Percentiles rank a stretch among this genome's conserved stretches.
Conservation (phyloP, 805 yeast genomes). For the Suhomyces emberorum region DNA sequence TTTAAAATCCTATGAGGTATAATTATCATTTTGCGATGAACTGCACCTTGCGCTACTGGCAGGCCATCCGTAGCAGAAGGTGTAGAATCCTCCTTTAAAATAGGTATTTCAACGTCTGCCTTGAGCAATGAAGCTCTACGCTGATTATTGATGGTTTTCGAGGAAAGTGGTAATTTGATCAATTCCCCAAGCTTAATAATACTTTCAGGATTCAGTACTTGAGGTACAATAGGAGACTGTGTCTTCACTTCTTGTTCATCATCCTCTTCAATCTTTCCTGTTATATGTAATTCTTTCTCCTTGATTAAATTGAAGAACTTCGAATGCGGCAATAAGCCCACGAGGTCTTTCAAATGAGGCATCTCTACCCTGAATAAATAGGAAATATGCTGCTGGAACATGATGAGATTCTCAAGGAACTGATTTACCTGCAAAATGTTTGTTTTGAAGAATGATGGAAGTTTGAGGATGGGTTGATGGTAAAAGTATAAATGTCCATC, state of each 20-base stretch:
- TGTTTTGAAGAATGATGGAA: constrained; percentile 25
- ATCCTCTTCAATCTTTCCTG: constrained; percentile 13
- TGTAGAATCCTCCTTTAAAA: not conserved
- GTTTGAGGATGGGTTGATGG: constrained; percentile 26
- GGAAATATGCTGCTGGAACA: constrained; percentile 13
- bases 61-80: constrained; percentile 1
- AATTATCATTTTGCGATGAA: constrained; percentile 25
- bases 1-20: constrained; percentile 42
- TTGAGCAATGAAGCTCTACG: constrained; percentile 10
- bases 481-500: constrained; percentile 13
- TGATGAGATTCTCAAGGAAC: constrained; percentile 21
- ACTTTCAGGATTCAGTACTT: constrained; percentile 15
- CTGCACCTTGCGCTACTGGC: too few relatives aligned
- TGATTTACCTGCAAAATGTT: constrained; percentile 20
- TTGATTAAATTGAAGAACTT: constrained; percentile 29
- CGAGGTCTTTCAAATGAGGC: constrained; percentile 17
- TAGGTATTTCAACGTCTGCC: constrained; percentile 1
- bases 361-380: constrained; percentile 14
- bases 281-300: constrained; percentile 29
- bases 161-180: constrained; percentile 17
- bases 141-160: constrained; percentile 15
- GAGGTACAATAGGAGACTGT: not conserved
- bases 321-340: constrained; percentile 19
- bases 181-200: constrained; percentile 30
- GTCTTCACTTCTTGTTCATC: constrained; percentile 8